These are phyloP conservation scores for Linanthus parryae DNA, from an alignment of 148 eudicot genomes.

Conservation along the genomic window DNA sequence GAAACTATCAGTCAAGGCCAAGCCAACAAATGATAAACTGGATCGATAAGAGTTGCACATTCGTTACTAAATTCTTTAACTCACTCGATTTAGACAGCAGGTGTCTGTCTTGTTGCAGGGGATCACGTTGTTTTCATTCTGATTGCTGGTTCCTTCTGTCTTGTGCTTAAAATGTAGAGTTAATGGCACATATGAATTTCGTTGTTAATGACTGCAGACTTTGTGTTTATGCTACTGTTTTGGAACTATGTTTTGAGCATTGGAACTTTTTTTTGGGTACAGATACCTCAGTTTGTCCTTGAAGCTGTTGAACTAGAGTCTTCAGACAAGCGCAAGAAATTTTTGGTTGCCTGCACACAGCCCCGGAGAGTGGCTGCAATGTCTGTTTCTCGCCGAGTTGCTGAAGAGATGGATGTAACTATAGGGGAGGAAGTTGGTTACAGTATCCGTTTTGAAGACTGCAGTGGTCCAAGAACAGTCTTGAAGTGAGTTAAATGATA, in stretches of 20 bases:
- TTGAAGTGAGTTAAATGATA: slow-evolving; percentile 44
- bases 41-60: no score
- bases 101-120: no score
- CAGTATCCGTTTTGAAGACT: slow-evolving; percentile 88
- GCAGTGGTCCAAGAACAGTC: slow-evolving; percentile 70
- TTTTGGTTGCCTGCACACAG: slow-evolving; percentile 86
- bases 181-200: no score
- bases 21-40: no score
- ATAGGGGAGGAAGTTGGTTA: slow-evolving; percentile 98
- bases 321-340: slow-evolving; percentile 59
- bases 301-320: slow-evolving; percentile 74
- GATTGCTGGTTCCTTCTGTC: no score
- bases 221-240: no score
- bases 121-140: no score
- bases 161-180: no score
- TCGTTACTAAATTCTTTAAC: no score
- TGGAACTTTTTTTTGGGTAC: slow-evolving; percentile 6
- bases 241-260: not conserved
- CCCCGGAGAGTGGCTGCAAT: slow-evolving; percentile 99
- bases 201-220: no score
- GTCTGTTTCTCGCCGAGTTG: slow-evolving; percentile 95
- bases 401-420: slow-evolving; percentile 97
- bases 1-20: no score
- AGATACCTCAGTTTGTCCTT: slow-evolving; percentile 97
- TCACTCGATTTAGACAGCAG: no score